A percentile compares a stretch with the other conserved stretches of the same genome.
Conservation (phyloP, 129 eudicot species). For the Ambrosia trifida region DNA sequence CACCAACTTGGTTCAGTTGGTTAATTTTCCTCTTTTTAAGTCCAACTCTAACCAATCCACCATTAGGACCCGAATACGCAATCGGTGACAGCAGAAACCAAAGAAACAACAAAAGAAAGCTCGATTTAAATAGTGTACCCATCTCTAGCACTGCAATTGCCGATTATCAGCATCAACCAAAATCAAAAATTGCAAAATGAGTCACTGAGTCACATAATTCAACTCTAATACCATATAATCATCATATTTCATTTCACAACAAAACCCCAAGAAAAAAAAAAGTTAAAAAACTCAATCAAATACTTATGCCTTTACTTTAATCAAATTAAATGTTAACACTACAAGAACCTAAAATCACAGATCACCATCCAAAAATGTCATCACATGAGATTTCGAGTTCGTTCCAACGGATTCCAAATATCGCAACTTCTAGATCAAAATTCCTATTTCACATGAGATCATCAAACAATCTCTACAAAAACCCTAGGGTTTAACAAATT, state of each 20-base stretch:
- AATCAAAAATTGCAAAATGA: conserved; percentile 1
- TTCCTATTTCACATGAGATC: too few relatives aligned
- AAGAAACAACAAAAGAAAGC: conserved; percentile 30
- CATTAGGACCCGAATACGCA: conserved; percentile 25
- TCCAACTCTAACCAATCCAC: conserved; percentile 37
- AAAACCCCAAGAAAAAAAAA: not conserved
- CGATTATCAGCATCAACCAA: not conserved
- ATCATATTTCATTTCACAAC: conserved; percentile 16
- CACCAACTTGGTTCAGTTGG: conserved; percentile 23
- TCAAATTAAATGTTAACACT: not conserved
- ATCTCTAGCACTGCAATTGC: conserved; percentile 30
- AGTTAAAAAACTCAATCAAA: not conserved
- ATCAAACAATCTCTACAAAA: too few relatives aligned
- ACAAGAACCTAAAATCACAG: not conserved
- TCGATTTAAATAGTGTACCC: conserved; percentile 27
- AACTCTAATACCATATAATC: conserved; percentile 2
- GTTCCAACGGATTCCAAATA: too few relatives aligned
- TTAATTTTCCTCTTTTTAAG: conserved; percentile 37
- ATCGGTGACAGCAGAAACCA: conserved; percentile 25
- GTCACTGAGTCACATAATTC: not conserved
- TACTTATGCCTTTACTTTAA: not conserved
- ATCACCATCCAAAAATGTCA: too few relatives aligned
- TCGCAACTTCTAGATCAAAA: too few relatives aligned
- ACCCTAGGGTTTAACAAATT: not conserved
- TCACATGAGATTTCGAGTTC: too few relatives aligned